A percentile compares a stretch with the other conserved stretches of the same genome.
These are phyloP conservation scores for Epichloe brachyelytri DNA, from an alignment of 2,329 filamentous ascomycete genomes.

Conservation along the genomic window DNA sequence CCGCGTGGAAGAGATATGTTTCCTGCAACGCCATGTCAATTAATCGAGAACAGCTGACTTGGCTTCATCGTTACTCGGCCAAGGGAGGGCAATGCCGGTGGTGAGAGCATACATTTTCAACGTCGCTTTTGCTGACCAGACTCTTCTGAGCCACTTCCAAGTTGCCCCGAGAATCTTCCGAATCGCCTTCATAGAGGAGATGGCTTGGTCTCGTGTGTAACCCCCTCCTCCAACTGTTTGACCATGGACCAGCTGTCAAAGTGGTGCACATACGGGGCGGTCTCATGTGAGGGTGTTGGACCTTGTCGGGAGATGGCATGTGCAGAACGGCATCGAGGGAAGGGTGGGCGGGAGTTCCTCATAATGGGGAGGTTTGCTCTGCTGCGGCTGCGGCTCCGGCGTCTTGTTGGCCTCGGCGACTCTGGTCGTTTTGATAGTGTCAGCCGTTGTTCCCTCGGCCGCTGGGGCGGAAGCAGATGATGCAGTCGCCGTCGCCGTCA, in stretches of 20 bases:
- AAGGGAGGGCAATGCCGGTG: too few relatives aligned
- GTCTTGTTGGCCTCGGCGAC: not conserved
- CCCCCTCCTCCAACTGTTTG: conserved; percentile 60
- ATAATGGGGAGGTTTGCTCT: conserved; percentile 1
- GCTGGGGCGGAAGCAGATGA: too few relatives aligned
- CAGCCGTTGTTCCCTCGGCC: not conserved
- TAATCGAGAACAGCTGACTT: not conserved
- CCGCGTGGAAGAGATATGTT: conserved; percentile 84
- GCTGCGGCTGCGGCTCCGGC: not conserved
- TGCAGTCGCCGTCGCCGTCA: not conserved
- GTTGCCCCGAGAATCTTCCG: conserved; percentile 66
- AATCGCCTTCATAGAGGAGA: conserved; percentile 86
- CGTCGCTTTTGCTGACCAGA: conserved; percentile 78
- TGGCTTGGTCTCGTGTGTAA: conserved; percentile 62
- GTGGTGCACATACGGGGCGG: conserved; percentile 82
- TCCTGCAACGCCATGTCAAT: conserved; percentile 33
- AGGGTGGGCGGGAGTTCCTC: conserved; percentile 19
- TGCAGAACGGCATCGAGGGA: conserved; percentile 36
- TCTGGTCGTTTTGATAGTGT: not conserved
- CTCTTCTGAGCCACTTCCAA: conserved; percentile 67
- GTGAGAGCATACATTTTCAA: conserved; percentile 56
- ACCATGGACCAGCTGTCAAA: conserved; percentile 93
- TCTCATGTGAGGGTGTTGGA: conserved; percentile 51
- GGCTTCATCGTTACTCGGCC: not conserved
- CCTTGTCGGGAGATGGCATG: conserved; percentile 30